Base-by-base conservation (phyloP, 768 basidiomycete genomes). In the Podaxis sp. region DNA sequence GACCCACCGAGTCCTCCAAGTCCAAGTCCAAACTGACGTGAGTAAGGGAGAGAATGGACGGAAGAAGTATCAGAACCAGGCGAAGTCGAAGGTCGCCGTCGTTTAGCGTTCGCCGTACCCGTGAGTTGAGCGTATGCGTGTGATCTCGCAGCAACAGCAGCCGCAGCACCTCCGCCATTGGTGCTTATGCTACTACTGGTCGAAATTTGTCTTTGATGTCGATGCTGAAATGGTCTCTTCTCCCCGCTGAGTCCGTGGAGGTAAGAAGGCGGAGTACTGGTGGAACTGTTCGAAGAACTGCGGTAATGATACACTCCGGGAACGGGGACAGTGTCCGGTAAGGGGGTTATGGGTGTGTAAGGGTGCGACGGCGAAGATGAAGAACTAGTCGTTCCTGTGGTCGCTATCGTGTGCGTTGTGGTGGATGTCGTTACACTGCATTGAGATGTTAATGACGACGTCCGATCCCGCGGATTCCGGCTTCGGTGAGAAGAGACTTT, bases 51-150 rank as follows among this genome's bases (percentile, higher is more conserved):
- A n/a, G 52, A 54, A 22, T 56, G 44, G 22, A 62, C 36, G 9
- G 61, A 49, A 57, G 61, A 55, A 11, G 58, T 52, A 7, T 39
- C 54, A 49, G 61, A 57, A 61, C 49, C 52, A 56, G 61, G 54
- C 2, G 61, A 56, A 57, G 54, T 63, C 46, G 61, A 63, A 49
- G 61, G 61, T 40, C 61, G 54, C 17, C 61, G 59, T 40, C 15
- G 61, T 57, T 39, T 63, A 49, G 61, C 26, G 26, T 19, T 53
- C 51, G 48, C 44, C 3, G 46, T 51, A 15, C 59, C 51, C 24
- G 61, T 63, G 22, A 63, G 61, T 22, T 63, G 61, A 12, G 61
- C 61, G 40, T 63, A 63, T 15, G 61, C 61, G 22, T 56, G 54
- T 22, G 54, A 63, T 40, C 61, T 48, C 3, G 61, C 61, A 39